Evolutionary conservation across 768 basidiomycete genomes (phyloP).

Genomic region (Strobilomyces dryophilus): DNA sequence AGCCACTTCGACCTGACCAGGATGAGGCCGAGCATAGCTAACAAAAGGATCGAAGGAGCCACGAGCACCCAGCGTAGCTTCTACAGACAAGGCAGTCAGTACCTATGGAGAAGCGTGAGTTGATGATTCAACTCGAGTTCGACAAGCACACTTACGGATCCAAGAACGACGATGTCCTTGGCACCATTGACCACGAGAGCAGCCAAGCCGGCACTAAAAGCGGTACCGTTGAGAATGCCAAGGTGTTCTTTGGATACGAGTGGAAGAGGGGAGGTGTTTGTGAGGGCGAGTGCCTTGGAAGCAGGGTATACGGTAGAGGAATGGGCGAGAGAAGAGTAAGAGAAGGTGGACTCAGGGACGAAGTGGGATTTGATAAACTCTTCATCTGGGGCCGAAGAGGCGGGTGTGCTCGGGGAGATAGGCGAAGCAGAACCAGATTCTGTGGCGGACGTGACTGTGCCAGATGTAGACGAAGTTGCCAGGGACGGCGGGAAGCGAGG

Average conservation of each 20-base stretch:
- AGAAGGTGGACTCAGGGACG: neutral
- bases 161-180: conserved; percentile 58
- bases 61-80: conserved; percentile 72
- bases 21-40: conserved; percentile 70
- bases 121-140: no score
- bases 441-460: conserved; percentile 16
- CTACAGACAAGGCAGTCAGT: conserved; percentile 79
- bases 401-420: conserved; percentile 39
- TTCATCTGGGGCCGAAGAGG: conserved; percentile 25
- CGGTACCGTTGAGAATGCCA: conserved; percentile 81
- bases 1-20: conserved; percentile 79
- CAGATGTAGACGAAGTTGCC: conserved; percentile 7
- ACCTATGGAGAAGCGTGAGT: conserved; percentile 39
- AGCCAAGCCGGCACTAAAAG: conserved; percentile 78
- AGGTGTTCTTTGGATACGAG: conserved; percentile 76
- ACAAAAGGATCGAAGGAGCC: conserved; percentile 79
- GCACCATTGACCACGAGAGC: conserved; percentile 71
- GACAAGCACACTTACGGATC: conserved; percentile 27
- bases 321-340: neutral
- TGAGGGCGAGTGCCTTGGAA: conserved; percentile 52
- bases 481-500: conserved; percentile 8
- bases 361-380: conserved; percentile 12
- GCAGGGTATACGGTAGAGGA: conserved; percentile 16
- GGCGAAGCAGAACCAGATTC: conserved; percentile 39
- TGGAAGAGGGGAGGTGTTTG: conserved; percentile 59